phyloP scores from a whole-genome alignment of 495 filamentous ascomycete species.

The Thermochaetoides thermophila region DNA sequence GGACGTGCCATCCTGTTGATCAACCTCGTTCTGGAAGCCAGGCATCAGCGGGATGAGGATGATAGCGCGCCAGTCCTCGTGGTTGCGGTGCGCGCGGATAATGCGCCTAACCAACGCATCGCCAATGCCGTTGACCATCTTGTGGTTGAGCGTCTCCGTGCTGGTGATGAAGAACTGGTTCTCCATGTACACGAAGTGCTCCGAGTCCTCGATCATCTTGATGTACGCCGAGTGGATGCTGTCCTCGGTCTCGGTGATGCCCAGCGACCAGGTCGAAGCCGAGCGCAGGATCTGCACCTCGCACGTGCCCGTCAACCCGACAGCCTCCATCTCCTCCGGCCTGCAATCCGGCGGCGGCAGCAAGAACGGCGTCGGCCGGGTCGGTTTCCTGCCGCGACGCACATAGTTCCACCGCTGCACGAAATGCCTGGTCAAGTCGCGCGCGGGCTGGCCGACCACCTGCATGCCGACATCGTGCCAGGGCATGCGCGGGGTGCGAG shows the following conservation, averaged over 20 bases:
- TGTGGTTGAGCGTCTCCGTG: conserved; percentile 71
- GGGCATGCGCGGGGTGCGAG: conserved; percentile 80
- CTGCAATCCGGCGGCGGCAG: conserved; percentile 88
- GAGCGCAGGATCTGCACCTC: conserved; percentile 93
- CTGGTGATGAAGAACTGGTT: conserved; percentile 99
- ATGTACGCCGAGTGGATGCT: conserved; percentile 95
- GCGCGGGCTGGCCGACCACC: conserved; percentile 86
- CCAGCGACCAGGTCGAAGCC: conserved; percentile 80
- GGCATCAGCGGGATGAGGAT: conserved; percentile 94
- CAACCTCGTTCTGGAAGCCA: conserved; percentile 94
- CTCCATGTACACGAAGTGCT: conserved; percentile 97
- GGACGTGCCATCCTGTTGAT: conserved; percentile 83
- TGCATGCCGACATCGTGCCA: conserved; percentile 99
- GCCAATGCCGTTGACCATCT: conserved; percentile 84
- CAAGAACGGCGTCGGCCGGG: conserved; percentile 82
- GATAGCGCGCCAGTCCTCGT: conserved; percentile 86
- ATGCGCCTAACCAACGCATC: conserved; percentile 91
- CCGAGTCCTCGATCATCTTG: conserved; percentile 83
- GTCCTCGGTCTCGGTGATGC: conserved; percentile 71
- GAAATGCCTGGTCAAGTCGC: conserved; percentile 91
- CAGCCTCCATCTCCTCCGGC: conserved; percentile 64
- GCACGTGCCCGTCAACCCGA: conserved; percentile 83
- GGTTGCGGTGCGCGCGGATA: conserved; percentile 64
- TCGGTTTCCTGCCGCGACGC: conserved; percentile 83
- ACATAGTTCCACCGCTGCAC: conserved; percentile 99